Evolutionary conservation across 2,329 filamentous ascomycete genomes (phyloP).

Genomic region (Epichloe festucae): DNA sequence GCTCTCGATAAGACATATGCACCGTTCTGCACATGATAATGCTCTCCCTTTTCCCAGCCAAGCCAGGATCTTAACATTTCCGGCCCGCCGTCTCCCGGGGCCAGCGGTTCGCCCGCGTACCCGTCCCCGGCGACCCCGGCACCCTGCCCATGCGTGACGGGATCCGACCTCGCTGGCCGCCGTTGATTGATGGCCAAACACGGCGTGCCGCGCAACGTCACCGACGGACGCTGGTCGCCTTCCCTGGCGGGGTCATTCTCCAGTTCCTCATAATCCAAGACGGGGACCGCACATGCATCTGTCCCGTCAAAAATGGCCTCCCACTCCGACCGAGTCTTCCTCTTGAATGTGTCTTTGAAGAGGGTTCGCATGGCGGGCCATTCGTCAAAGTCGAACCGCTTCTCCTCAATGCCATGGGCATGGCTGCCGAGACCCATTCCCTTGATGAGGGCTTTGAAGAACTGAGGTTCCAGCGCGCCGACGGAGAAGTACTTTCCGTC

Average conservation of each 20-base stretch:
- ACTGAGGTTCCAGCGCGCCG: conserved; percentile 81
- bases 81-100: conserved; percentile 60
- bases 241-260: conserved; percentile 36
- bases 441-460: conserved; percentile 56
- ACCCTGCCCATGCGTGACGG: conserved; percentile 46
- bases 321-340: conserved; percentile 66
- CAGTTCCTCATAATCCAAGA: conserved; percentile 63
- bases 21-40: conserved; percentile 56
- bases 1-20: conserved; percentile 37
- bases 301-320: conserved; percentile 77
- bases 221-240: conserved; percentile 58
- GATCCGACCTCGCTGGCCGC: conserved; percentile 16
- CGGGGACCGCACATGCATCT: conserved; percentile 84
- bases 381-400: conserved; percentile 43
- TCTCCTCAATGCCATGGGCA: conserved; percentile 35
- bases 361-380: conserved; percentile 56
- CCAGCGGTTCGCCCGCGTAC: conserved; percentile 48
- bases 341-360: conserved; percentile 52
- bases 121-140: conserved; percentile 51
- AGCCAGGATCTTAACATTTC: conserved; percentile 57
- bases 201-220: conserved; percentile 58
- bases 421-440: conserved; percentile 48
- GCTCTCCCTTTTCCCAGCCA: conserved; percentile 55
- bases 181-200: conserved; percentile 45
- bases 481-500: conserved; percentile 74